These are phyloP conservation scores for Verticillium dahliae DNA, from an alignment of 2,329 filamentous ascomycete genomes.

Conservation along the genomic window DNA sequence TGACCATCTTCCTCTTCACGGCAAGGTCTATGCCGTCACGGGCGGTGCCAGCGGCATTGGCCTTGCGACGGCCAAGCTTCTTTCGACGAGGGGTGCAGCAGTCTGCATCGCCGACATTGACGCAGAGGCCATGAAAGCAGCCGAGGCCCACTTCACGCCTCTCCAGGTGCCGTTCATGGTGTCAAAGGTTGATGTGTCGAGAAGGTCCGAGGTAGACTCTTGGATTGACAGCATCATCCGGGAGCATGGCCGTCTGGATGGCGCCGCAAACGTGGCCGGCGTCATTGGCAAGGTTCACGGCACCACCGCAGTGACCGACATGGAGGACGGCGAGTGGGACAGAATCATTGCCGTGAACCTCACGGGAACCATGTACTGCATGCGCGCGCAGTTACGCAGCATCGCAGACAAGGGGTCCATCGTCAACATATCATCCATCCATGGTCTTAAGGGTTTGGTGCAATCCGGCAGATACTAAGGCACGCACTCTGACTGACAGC, in stretches of 20 bases:
- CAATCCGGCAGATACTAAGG: slow-evolving; percentile 7
- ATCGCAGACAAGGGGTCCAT: slow-evolving; percentile 40
- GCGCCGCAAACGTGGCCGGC: slow-evolving; percentile 40
- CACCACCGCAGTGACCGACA: slow-evolving; percentile 29
- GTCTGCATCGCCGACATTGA: slow-evolving; percentile 33
- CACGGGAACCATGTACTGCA: slow-evolving; percentile 32
- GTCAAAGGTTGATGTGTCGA: slow-evolving; percentile 31
- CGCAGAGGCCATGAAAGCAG: slow-evolving; percentile 18
- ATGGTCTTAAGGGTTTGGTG: slow-evolving; percentile 23
- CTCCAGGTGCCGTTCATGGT: slow-evolving; percentile 20
- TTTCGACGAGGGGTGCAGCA: slow-evolving; percentile 26
- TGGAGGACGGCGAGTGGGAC: slow-evolving; percentile 36
- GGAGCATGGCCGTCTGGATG: slow-evolving; percentile 36
- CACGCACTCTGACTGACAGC: slow-evolving; percentile 13
- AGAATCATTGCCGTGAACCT: slow-evolving; percentile 29
- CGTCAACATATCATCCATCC: slow-evolving; percentile 40
- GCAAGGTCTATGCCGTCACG: slow-evolving; percentile 31
- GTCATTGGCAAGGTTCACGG: slow-evolving; percentile 37
- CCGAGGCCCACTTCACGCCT: slow-evolving; percentile 21
- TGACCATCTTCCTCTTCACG: slow-evolving; percentile 12
- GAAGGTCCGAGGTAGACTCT: slow-evolving; percentile 30
- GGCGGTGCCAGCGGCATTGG: slow-evolving; percentile 38
- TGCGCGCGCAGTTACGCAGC: slow-evolving; percentile 26
- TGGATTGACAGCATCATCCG: slow-evolving; percentile 32
- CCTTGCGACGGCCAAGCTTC: slow-evolving; percentile 29